Evolutionary conservation across 352 stramenopile genomes (phyloP), one percentile per base, ranked within the genome.

Genomic region (Bremia lactucae): DNA sequence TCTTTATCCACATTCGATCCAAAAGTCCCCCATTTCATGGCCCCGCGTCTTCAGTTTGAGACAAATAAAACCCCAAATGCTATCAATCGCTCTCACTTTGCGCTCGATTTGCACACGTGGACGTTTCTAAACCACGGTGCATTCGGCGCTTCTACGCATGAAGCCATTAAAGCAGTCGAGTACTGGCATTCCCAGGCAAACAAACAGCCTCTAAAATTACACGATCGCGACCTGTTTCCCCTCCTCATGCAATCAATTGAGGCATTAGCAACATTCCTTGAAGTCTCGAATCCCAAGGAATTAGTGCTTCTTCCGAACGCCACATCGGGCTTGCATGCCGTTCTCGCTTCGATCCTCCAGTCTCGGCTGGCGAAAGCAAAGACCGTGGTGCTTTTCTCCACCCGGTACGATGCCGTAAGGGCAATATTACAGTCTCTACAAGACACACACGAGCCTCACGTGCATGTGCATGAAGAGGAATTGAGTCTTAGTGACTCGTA

Each of bases 71-170:
- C 18, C 2, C 13, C n/a, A 14, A 83, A 69, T 35, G 54, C 53
- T 6, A 19, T 36, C 8, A 66, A 62, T 25, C 47, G 47, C 21
- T 55, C 48, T 33, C 59, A 72, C 14, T 90, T 87, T 36, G 60
- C 68, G 2, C 42, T 85, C 26, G 72, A 82, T 28, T 55, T 81
- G 6, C 13, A 54, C 0, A 53, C 36, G 10, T 97, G 87, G 87
- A 94, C 78, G 23, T 97, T 96, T 56, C 47, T 97, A 6, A 97
- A 98, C 62, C 93, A 98, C 55, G 90, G 90, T 23, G 89, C 90
- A 1, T 97, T 97, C 51, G 90, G 90, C 6, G 79, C 76, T 0
- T 58, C 87, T 0, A 76, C 88, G 2, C 55, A 55, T 19, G 69
- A 80, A 16, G 87, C 84, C 9, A 65, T 67, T 26, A 44, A 73